A percentile compares a stretch with the other conserved stretches of the same genome.
These are phyloP conservation scores for Malania oleifera DNA, from an alignment of 164 flowering plant species.

Conservation along the genomic window DNA sequence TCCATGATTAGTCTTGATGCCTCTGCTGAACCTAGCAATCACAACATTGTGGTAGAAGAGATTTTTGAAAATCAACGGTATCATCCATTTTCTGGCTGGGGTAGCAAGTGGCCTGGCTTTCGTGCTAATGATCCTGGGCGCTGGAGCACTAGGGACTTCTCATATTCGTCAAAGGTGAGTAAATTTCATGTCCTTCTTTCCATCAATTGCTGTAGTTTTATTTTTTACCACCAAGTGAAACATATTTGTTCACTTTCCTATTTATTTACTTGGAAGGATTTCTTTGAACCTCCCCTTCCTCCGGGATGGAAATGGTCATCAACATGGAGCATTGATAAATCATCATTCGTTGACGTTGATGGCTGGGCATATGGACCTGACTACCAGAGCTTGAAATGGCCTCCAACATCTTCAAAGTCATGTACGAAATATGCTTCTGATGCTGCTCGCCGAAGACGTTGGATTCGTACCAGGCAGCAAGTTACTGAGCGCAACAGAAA, in stretches of 20 bases:
- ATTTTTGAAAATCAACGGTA: conserved; percentile 67
- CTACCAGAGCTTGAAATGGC: conserved; percentile 60
- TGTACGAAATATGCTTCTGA: conserved; percentile 43
- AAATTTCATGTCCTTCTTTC: neutral
- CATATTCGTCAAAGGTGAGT: conserved; percentile 63
- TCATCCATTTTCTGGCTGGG: conserved; percentile 67
- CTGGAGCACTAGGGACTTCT: conserved; percentile 76
- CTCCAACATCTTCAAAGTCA: conserved; percentile 48
- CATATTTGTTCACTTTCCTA: conserved; percentile 2
- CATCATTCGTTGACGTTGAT: conserved; percentile 56
- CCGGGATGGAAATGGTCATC: conserved; percentile 74
- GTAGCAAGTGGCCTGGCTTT: conserved; percentile 39
- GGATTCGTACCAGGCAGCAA: conserved; percentile 58
- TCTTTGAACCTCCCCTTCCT: conserved; percentile 69
- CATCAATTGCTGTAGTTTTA: neutral
- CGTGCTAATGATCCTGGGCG: conserved; percentile 46
- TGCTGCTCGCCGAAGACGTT: conserved; percentile 65
- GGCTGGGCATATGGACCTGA: conserved; percentile 84
- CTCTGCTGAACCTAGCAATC: conserved; percentile 16
- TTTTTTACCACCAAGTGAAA: neutral
- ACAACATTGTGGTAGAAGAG: conserved; percentile 45
- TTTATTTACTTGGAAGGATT: conserved; percentile 41
- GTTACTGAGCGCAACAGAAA: conserved; percentile 13
- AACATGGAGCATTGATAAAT: conserved; percentile 59
- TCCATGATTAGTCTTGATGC: conserved; percentile 26